Evolutionary conservation across 768 basidiomycete genomes (phyloP), one percentile per base, ranked within the genome.

Genomic region (button mushroom (Agaricus bisporus)): DNA sequence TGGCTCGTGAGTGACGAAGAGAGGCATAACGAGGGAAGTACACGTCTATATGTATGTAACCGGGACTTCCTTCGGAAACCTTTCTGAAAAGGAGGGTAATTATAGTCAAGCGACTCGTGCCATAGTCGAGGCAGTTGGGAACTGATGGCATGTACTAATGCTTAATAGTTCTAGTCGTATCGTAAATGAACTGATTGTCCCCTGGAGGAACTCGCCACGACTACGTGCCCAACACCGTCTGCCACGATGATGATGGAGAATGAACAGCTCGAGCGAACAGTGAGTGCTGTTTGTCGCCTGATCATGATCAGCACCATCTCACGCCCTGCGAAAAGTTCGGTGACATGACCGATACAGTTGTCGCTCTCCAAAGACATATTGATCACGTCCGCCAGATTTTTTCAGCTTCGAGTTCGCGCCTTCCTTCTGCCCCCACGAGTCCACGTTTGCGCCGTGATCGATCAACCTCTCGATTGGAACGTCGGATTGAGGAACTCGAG

Each of bases 11-110:
- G 39, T 88, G 79, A 43, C 93, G 72, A 47, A 91, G 69, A 0
- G 82, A 71, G 17, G 83, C 80, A 66, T 94, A 93, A 32, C 87
- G 77, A 2, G 90, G 88, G 17, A 91, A 78, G 63, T 91, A 94
- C 39, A 92, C 79, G 58, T 94, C 91, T 4, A 88, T 89, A 73
- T 94, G 91, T 29, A 94, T 73, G 70, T 94, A 42, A 94, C 80
- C 41, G 89, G 64, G 39, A 77, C 66, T 55, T 67, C 73, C 42
- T 64, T 62, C 12, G 69, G 57, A 49, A 66, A 58, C 46, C 48
- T 54, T 26, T 25, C 20, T 1, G 11, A 3, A 22, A 22, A 22
- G 22, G 32, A 32, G 11, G 32, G 32, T 32, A 32, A 32, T 8
- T 32, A 32, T 32, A 32, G 32, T 11, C 7, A 32, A 32, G 32